Base-by-base conservation (phyloP, 768 basidiomycete genomes). In the Dentipellis sp. region DNA sequence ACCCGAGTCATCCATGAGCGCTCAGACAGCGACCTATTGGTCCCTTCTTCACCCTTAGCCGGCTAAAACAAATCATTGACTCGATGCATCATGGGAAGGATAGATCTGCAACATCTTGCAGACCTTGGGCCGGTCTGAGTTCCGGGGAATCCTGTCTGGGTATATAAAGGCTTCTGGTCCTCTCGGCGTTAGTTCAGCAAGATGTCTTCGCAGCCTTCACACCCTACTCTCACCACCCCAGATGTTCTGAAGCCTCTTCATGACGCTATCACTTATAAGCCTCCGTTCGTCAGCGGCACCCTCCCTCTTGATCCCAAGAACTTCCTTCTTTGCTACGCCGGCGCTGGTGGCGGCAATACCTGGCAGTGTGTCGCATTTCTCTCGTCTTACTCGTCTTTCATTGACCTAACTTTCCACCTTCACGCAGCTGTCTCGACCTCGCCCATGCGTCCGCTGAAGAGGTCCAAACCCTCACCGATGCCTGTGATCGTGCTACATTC, bases 401-500 rank as follows among this genome's bases (percentile, higher is more conserved):
- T 16, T 12, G 14, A 12, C 14, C 29, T 34, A n/a, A n/a, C 11
- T 22, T 48, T 4, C 12, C 46, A 7, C 8, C 4, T 22, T 14
- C 1, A 17, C n/a, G 2, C 40, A 55, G 56, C 1, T n/a, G 23
- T 49, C 16, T 56, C 14, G 29, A 63, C 38, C 50, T 66, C 14
- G 16, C 53, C 10, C 35, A 50, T 12, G 50, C 57, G 3, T 22
- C 52, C 4, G 55, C 47, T 5, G 56, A 55, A 9, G 54, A 61
- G 8, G 56, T 72, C 34, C 56, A 66, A n/a, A 40, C 57, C 3
- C 70, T 78, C 7, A 57, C 66, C 0, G 49, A 58, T 0, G 71
- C 71, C 1, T 77, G 76, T 58, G 59, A 72, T 4, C 73, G 69
- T 0, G 76, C 76, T 5, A 68, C 72, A 1, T 79, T 76, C 50